Evolutionary conservation across 306 rosid genomes (phyloP).

Genomic region (Gynostemma pentaphyllum): DNA sequence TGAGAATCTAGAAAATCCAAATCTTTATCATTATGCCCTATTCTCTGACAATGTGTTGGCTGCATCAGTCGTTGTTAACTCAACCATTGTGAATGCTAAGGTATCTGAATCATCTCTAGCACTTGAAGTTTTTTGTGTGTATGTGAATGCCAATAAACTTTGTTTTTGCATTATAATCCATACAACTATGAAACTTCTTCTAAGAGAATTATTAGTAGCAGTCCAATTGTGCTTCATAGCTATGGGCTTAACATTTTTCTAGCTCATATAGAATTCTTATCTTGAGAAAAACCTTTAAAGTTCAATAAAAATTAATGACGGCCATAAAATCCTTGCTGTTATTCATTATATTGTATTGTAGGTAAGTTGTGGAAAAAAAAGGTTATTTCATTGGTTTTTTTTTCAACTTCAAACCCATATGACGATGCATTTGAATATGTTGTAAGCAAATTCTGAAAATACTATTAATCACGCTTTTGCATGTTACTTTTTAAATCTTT

Average conservation of each 20-base stretch:
- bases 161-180: constrained; percentile 19
- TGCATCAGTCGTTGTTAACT: constrained; percentile 93
- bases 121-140: background rate
- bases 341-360: background rate
- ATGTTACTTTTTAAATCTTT: background rate
- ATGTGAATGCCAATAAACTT: background rate
- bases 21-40: constrained; percentile 80
- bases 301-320: background rate
- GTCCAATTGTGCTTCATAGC: background rate
- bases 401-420: background rate
- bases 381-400: background rate
- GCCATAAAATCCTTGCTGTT: background rate
- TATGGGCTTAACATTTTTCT: background rate
- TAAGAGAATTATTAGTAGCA: background rate
- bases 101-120: constrained; percentile 23
- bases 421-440: background rate
- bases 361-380: background rate
- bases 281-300: background rate
- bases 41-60: constrained; percentile 99
- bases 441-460: background rate
- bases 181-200: background rate
- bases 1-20: constrained; percentile 80
- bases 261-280: background rate
- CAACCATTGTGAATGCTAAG: constrained; percentile 76
- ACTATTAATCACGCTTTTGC: background rate